These are phyloP conservation scores for Aurantiochytrium sp. DNA, from an alignment of 108 stramenopile species.

Conservation along the genomic window DNA sequence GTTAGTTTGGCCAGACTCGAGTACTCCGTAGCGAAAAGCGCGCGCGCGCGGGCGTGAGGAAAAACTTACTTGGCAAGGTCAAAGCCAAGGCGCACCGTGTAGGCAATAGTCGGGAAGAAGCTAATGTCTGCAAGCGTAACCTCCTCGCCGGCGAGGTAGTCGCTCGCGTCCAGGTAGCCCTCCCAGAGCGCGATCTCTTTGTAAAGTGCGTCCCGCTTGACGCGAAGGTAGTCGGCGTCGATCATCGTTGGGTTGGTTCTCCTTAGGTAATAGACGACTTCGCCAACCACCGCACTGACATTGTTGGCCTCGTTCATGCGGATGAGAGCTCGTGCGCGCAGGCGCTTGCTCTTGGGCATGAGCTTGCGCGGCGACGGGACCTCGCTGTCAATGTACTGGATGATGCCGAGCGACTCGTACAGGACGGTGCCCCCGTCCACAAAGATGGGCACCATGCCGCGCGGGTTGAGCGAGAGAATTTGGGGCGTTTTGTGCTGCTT, in stretches of 20 bases:
- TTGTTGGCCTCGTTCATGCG: slow-evolving; percentile 33
- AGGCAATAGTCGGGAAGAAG: slow-evolving; percentile 29
- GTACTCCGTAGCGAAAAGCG: too few species aligned
- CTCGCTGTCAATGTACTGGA: slow-evolving; percentile 1
- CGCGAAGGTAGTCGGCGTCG: not conserved
- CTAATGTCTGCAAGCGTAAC: not conserved
- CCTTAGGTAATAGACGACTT: slow-evolving; percentile 25
- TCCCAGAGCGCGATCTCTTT: slow-evolving; percentile 24
- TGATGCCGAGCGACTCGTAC: slow-evolving; percentile 16
- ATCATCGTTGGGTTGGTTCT: not conserved
- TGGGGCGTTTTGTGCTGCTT: not conserved
- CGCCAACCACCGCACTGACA: slow-evolving; percentile 17
- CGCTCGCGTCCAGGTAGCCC: slow-evolving; percentile 16
- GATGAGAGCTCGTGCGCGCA: not conserved
- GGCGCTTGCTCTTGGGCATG: not conserved
- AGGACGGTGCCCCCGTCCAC: slow-evolving; percentile 11
- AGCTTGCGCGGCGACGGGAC: not conserved
- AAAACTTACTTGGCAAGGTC: not conserved
- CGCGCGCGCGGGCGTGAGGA: too few species aligned
- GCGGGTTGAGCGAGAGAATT: slow-evolving; percentile 14
- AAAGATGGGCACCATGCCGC: slow-evolving; percentile 26
- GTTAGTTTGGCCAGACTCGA: too few species aligned
- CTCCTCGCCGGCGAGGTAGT: slow-evolving; percentile 1
- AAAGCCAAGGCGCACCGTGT: slow-evolving; percentile 27
- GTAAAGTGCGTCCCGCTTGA: not conserved